Percentiles rank a stretch among this genome's conserved stretches.
These are phyloP conservation scores for Xerocomellus amylosporus DNA, from an alignment of 768 basidiomycete genomes.

Conservation along the genomic window DNA sequence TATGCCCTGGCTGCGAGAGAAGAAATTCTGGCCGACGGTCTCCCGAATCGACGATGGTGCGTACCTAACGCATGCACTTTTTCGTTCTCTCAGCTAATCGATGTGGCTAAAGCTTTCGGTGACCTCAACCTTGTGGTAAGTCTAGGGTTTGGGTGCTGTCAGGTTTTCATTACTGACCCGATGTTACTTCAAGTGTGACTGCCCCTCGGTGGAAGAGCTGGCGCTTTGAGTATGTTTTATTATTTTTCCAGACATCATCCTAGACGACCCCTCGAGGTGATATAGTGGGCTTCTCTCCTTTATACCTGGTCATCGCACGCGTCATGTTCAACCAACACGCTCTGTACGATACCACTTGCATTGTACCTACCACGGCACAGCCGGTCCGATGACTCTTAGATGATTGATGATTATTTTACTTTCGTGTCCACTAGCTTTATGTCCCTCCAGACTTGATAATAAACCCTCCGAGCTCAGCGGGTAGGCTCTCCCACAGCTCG, in stretches of 20 bases:
- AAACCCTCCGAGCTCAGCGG: constrained; percentile 20
- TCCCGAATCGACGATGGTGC: constrained; percentile 90
- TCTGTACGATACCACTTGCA: constrained; percentile 31
- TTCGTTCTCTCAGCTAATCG: constrained; percentile 1
- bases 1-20: constrained; percentile 72
- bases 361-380: too few relatives aligned
- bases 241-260: constrained; percentile 21
- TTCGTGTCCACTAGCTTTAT: neutral
- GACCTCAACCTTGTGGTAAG: constrained; percentile 87
- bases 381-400: constrained; percentile 14
- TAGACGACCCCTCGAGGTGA: constrained; percentile 24
- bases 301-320: constrained; percentile 41
- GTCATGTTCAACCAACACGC: constrained; percentile 68
- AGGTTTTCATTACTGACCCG: constrained; percentile 9
- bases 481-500: constrained; percentile 32
- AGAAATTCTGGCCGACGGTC: constrained; percentile 97
- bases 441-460: constrained; percentile 19
- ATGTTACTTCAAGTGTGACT: constrained; percentile 61
- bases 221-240: constrained; percentile 32
- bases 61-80: constrained; percentile 22
- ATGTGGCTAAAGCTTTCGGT: constrained; percentile 65
- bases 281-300: constrained; percentile 45
- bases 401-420: constrained; percentile 11
- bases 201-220: constrained; percentile 80
- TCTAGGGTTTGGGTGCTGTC: constrained; percentile 17